Base-by-base conservation (phyloP, 2,329 filamentous ascomycete genomes). In the Apiospora marii region DNA sequence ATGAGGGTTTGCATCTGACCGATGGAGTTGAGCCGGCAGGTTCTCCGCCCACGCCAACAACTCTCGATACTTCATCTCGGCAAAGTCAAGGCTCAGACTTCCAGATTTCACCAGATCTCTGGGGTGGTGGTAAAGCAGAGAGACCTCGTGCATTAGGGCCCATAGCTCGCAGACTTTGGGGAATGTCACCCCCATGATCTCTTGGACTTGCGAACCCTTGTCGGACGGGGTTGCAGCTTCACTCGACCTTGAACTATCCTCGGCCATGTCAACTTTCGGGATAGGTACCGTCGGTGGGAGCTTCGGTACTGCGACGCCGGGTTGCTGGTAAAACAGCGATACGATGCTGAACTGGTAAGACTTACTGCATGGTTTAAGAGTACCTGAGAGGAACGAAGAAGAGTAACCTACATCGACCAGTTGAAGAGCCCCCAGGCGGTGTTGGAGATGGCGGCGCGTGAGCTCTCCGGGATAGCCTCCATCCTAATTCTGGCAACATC, bases 21-120 rank as follows among this genome's bases (percentile, higher is more conserved):
- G 77, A 34, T 76, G 67, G 22, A 83, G 71, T 0, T 72, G 71
- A 7, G 73, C 37, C 0, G 81, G 79, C 12, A 85, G 70, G 1
- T 72, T 76, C 24, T 83, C 80, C 10, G 77, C 79, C 82, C 83
- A 84, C 0, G 80, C 78, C 19, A 85, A 75, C 0, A 85, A 75
- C 72, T 84, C 81, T 4, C 81, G 81, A 70, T 81, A 85, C 27
- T 81, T 83, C 53, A 77, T 78, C 73, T 84, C 83, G 0, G 80
- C 79, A 58, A 83, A 80, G 8, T 73, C 73, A 2, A 80, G 72
- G 16, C 74, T 72, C 22, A 75, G 72, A 13, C 72, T 70, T 10
- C 72, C 44, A 1, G 75, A 73, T 1, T 71, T 75, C 13, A 71
- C 70, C n/a, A 71, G 71, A 13, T 74, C 72, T 1, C 75, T 74